Evolutionary conservation across 306 rosid genomes (phyloP).

Genomic region (Ormosia semicastrata): DNA sequence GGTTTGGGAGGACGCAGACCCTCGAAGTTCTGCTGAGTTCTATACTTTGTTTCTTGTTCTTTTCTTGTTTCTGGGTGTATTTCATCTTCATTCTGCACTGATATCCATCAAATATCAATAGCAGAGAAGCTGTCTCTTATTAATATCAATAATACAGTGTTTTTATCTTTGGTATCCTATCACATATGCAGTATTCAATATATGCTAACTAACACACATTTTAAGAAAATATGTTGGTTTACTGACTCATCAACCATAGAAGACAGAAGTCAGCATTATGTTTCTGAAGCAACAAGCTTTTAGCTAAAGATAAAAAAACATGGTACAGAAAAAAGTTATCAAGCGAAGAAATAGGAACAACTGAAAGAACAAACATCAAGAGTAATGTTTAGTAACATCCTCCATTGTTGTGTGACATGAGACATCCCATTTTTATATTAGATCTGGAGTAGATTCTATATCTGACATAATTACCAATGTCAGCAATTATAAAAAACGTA

Average conservation of each 20-base stretch:
- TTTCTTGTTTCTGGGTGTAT: no score
- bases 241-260: constrained; percentile 19
- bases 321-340: neutral
- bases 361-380: constrained; percentile 1
- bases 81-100: no score
- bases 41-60: no score
- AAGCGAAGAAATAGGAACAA: neutral
- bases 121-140: no score
- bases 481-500: constrained; percentile 26
- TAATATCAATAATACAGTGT: no score
- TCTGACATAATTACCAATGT: neutral
- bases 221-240: neutral
- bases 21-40: no score
- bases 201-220: constrained; percentile 3
- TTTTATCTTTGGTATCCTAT: no score
- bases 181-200: neutral
- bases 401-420: neutral
- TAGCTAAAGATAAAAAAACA: neutral
- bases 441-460: constrained; percentile 1
- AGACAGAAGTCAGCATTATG: neutral
- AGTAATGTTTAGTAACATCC: neutral
- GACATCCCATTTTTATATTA: constrained; percentile 1
- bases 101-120: no score
- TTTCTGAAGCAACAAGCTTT: constrained; percentile 1
- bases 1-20: no score